phyloP scores from a whole-genome alignment of 306 rosid species.

The Sesbania bispinosa region DNA sequence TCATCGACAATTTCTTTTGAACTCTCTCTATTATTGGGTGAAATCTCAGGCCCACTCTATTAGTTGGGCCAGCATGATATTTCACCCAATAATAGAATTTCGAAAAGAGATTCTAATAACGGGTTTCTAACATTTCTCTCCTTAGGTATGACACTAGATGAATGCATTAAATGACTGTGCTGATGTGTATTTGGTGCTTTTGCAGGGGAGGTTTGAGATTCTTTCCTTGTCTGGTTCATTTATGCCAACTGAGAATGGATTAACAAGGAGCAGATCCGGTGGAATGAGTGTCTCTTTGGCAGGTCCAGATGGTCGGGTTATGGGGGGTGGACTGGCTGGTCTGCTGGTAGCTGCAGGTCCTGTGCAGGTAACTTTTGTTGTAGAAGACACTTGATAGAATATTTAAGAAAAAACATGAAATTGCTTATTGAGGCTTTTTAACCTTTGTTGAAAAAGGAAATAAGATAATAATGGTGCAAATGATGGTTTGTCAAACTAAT shows the following conservation, averaged over 20 bases:
- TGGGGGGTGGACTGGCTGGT: slow-evolving; percentile 78
- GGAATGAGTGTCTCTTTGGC: slow-evolving; percentile 73
- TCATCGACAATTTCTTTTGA: background rate
- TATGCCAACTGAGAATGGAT: slow-evolving; percentile 54
- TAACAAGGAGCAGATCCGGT: slow-evolving; percentile 60
- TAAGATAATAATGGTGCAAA: too few species aligned
- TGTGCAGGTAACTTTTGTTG: slow-evolving; percentile 55
- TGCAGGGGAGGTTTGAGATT: slow-evolving; percentile 71
- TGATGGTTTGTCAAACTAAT: too few species aligned
- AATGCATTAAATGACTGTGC: background rate
- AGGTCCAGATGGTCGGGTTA: slow-evolving; percentile 56
- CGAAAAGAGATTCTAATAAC: too few species aligned
- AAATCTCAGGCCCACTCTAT: too few species aligned
- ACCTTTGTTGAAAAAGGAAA: background rate
- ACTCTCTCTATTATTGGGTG: too few species aligned
- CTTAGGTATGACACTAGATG: background rate
- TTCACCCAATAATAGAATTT: too few species aligned
- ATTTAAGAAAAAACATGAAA: background rate
- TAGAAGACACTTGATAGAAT: background rate
- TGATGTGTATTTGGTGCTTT: slow-evolving; percentile 22
- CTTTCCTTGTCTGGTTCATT: slow-evolving; percentile 64
- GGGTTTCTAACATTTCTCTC: background rate
- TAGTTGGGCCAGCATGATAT: too few species aligned
- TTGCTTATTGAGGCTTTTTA: background rate
- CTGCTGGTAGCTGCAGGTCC: slow-evolving; percentile 71